Evolutionary conservation across 345 rosid species (phyloP).

Genomic region (Sisymbrium irio): DNA sequence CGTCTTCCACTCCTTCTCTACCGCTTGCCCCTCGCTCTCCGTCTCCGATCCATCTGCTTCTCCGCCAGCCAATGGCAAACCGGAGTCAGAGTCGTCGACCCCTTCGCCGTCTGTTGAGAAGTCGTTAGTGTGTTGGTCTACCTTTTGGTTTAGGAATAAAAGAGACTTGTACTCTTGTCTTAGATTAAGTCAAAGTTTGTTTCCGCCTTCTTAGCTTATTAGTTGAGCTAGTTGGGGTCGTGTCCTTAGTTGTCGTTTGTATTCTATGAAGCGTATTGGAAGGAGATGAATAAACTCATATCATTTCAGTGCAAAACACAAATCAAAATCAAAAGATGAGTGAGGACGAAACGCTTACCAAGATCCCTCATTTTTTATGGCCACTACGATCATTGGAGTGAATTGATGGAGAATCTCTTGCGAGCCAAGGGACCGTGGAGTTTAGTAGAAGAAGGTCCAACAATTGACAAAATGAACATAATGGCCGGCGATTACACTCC

Average conservation of each 20-base stretch:
- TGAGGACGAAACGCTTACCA: background rate
- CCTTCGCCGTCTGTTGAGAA: background rate
- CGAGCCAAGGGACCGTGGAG: background rate
- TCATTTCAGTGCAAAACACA: too few relatives aligned
- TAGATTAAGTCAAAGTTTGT: too few relatives aligned
- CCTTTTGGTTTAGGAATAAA: too few relatives aligned
- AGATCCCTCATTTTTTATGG: background rate
- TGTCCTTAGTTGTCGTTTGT: too few relatives aligned
- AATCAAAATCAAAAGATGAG: background rate
- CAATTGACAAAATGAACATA: too few relatives aligned
- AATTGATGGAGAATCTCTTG: background rate
- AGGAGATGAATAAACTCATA: too few relatives aligned
- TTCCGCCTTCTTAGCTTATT: too few relatives aligned
- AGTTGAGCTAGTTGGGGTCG: too few relatives aligned
- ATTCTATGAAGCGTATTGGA: too few relatives aligned
- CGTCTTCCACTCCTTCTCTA: slow-evolving; percentile 5
- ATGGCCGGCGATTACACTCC: too few relatives aligned
- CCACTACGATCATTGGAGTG: background rate
- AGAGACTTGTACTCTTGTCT: too few relatives aligned
- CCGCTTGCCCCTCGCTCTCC: background rate
- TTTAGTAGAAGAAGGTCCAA: background rate
- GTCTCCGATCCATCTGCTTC: slow-evolving; percentile 14
- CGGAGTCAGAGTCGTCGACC: background rate
- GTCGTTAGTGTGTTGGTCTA: too few relatives aligned
- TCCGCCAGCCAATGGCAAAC: slow-evolving; percentile 16